Evolutionary conservation across 371 early-diverging fungal species (phyloP).

Genomic region (Syncephalis plumigaleata): DNA sequence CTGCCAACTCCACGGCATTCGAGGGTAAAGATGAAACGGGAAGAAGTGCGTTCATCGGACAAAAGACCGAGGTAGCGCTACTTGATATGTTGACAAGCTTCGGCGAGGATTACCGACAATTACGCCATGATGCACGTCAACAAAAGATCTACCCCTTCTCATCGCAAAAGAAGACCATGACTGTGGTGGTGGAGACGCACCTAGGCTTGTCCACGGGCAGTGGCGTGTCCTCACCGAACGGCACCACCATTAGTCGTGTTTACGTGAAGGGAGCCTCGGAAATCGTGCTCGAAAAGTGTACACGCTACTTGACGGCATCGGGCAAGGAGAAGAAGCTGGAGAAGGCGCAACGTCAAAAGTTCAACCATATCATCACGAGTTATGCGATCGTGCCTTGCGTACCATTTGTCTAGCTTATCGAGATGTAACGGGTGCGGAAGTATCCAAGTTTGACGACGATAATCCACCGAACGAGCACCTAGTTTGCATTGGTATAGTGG

Average conservation of each 20-base stretch:
- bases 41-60: slow-evolving; percentile 57
- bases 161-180: slow-evolving; percentile 70
- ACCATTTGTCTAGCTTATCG: slow-evolving; percentile 76
- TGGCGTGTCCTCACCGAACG: slow-evolving; percentile 2
- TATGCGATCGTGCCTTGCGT: slow-evolving; percentile 77
- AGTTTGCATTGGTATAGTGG: slow-evolving; percentile 63
- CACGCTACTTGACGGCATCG: slow-evolving; percentile 28
- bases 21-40: slow-evolving; percentile 65
- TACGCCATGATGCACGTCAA: slow-evolving; percentile 34
- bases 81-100: slow-evolving; percentile 45
- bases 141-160: slow-evolving; percentile 59
- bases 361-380: slow-evolving; percentile 35
- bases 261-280: slow-evolving; percentile 78
- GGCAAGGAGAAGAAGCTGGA: slow-evolving; percentile 32
- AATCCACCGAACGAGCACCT: slow-evolving; percentile 41
- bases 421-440: slow-evolving; percentile 24
- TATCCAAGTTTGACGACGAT: slow-evolving; percentile 19
- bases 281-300: slow-evolving; percentile 47
- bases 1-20: slow-evolving; percentile 81
- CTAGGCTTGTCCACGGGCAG: slow-evolving; percentile 2
- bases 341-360: slow-evolving; percentile 18
- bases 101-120: slow-evolving; percentile 36
- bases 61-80: slow-evolving; percentile 88
- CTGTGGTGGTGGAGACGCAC: slow-evolving; percentile 24
- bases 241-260: slow-evolving; percentile 26